phyloP scores from a whole-genome alignment of 164 flowering plant genomes.

The Stephania yunnanensis region DNA sequence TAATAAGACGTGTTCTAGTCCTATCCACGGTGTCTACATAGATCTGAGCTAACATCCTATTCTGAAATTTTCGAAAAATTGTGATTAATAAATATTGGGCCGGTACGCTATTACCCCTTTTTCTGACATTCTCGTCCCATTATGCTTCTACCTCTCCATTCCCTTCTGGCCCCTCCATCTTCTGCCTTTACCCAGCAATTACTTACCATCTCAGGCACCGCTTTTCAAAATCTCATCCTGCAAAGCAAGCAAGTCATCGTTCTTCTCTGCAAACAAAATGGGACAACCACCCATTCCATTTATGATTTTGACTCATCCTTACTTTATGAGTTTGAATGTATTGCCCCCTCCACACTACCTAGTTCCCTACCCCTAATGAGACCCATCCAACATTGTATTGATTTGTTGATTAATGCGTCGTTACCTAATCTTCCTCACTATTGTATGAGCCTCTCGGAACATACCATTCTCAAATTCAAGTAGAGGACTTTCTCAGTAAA shows the following conservation, averaged over 20 bases:
- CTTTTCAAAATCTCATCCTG: background rate
- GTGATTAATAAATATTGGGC: too few relatives aligned
- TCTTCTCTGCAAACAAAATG: background rate
- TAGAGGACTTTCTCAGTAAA: background rate
- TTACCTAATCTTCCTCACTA: slow-evolving; percentile 3
- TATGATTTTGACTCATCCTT: background rate
- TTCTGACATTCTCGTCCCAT: too few relatives aligned
- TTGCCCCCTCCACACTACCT: background rate
- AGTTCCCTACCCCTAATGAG: background rate
- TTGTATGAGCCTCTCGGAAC: background rate
- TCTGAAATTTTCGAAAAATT: too few relatives aligned
- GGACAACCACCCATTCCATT: background rate
- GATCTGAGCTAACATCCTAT: too few relatives aligned
- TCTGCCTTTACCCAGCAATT: too few relatives aligned
- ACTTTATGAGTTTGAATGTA: background rate
- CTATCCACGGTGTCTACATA: too few relatives aligned
- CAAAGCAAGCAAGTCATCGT: too few relatives aligned
- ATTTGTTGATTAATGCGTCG: background rate
- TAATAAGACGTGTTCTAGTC: too few relatives aligned
- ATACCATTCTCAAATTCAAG: background rate
- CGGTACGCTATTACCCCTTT: background rate
- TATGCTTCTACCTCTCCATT: too few relatives aligned
- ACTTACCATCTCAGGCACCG: too few relatives aligned
- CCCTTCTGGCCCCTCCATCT: too few relatives aligned
- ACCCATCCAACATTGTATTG: slow-evolving; percentile 5